Base-by-base conservation (phyloP, 352 stramenopile genomes). In the Phytophthora fragariae region DNA sequence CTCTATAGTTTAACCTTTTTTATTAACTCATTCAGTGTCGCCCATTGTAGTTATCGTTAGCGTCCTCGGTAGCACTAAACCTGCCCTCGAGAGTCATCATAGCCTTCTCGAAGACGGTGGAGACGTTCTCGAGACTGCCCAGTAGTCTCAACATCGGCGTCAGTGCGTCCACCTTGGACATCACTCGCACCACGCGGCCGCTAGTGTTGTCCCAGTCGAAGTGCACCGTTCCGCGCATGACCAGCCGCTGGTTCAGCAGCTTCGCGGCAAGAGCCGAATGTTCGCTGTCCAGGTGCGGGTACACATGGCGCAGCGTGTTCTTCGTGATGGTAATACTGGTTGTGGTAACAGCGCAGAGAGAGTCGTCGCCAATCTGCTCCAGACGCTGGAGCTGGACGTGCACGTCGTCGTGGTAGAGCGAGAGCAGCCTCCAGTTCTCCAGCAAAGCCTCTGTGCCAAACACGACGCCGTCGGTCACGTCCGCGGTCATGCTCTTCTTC, bases 361-460 rank as follows among this genome's bases (percentile, higher is more conserved):
- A 72, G 33, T 72, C 37, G 24, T 31, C 47, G 5, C 14, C 24
- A 3, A 58, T 27, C 27, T 66, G 53, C 24, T 56, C 17, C 24
- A 72, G 17, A 5, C 57, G 33, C 6, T 61, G 37, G 7, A 72
- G 57, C 33, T 72, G 56, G 9, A 66, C 1, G 10, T 66, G 19
- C 10, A 56, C 33, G 21, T 64, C 66, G 19, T 27, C 31, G 6
- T 68, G 44, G 54, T 69, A 60, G 24, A 73, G 44, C 31, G 67
- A 73, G 14, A 73, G 17, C 8, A 55, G 15, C 35, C 27, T 73
- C 67, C 67, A 73, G 41, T 52, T 59, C 2, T 69, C 60, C 7
- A 68, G 66, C 11, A 73, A 21, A 8, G 41, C 57, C 5, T 62
- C 41, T 1, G 44, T 12, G 12, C 58, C 66, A 15, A 44, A 53